Evolutionary conservation across 106 monocot genomes (phyloP).

Genomic region (Amphibolis antarctica): DNA sequence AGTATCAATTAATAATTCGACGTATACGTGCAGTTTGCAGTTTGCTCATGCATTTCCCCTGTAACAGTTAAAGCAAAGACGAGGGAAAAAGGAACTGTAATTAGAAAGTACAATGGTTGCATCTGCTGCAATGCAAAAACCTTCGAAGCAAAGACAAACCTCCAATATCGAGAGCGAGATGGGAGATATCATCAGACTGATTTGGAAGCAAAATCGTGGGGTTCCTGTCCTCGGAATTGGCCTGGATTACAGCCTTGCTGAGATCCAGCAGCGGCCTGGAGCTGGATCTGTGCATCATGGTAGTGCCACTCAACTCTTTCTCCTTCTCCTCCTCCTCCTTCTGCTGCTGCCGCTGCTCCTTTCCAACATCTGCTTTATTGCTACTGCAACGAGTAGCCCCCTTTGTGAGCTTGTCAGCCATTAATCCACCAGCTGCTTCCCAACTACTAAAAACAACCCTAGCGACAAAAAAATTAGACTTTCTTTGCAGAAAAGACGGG

Average conservation of each 20-base stretch:
- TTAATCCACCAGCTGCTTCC: slow-evolving; percentile 28
- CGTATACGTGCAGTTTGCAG: too few species aligned
- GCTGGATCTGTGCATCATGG: slow-evolving; percentile 48
- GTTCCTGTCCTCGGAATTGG: slow-evolving; percentile 79
- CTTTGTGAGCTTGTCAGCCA: slow-evolving; percentile 30
- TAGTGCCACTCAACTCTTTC: slow-evolving; percentile 13
- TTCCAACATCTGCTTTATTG: neutral
- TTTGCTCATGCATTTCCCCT: too few species aligned
- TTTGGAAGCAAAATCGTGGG: slow-evolving; percentile 88
- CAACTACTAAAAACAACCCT: slow-evolving; percentile 17
- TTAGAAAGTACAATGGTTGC: too few species aligned
- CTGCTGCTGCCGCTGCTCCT: neutral
- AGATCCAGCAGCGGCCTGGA: slow-evolving; percentile 90
- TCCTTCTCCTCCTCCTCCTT: slow-evolving; percentile 12
- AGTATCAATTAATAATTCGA: too few species aligned
- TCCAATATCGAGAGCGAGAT: slow-evolving; percentile 88
- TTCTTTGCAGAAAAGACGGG: too few species aligned
- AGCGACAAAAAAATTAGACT: neutral
- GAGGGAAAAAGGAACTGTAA: too few species aligned
- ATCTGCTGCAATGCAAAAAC: too few species aligned
- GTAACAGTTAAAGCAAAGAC: too few species aligned
- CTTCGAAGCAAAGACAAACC: slow-evolving; percentile 23
- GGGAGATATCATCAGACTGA: slow-evolving; percentile 94
- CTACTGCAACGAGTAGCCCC: neutral
- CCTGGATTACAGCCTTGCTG: slow-evolving; percentile 75